Conservation (phyloP, 148 eudicot species). For the Hydrangea macrophylla region DNA sequence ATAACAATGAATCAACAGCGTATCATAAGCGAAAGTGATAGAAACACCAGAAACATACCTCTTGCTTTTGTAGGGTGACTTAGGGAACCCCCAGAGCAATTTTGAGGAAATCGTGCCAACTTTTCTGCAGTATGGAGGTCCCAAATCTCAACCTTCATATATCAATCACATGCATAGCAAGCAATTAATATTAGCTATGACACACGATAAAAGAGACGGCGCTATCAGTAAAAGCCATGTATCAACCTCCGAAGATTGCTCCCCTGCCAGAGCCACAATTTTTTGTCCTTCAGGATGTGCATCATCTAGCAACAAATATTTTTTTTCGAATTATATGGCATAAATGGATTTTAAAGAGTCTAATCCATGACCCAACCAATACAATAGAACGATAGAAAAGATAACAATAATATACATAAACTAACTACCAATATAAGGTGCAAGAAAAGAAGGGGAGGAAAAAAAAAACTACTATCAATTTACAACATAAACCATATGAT, state of each 20-base stretch:
- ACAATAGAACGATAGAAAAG: not conserved
- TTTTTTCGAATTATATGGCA: not conserved
- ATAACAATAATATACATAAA: too few relatives aligned
- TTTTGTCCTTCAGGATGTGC: constrained; percentile 38
- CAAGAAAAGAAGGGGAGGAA: not conserved
- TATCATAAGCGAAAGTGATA: constrained; percentile 1
- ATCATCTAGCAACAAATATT: too few relatives aligned
- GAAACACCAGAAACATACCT: constrained; percentile 35
- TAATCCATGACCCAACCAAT: not conserved
- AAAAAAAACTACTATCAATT: not conserved
- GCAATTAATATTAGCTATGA: constrained; percentile 18
- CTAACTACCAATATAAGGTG: not conserved
- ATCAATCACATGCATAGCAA: constrained; percentile 13
- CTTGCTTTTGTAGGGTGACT: constrained; percentile 39
- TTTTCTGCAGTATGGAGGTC: constrained; percentile 72
- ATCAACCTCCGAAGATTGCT: constrained; percentile 65
- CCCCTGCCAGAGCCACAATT: constrained; percentile 74
- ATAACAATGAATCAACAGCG: too few relatives aligned
- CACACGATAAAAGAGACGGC: not conserved
- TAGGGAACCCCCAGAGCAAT: constrained; percentile 19
- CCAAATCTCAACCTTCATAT: constrained; percentile 88
- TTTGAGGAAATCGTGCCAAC: constrained; percentile 47
- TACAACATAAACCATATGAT: not conserved
- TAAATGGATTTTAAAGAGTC: not conserved
- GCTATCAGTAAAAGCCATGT: not conserved